Conservation (phyloP, 371 early-diverging fungal genomes). For the Sporodiniella umbellata region DNA sequence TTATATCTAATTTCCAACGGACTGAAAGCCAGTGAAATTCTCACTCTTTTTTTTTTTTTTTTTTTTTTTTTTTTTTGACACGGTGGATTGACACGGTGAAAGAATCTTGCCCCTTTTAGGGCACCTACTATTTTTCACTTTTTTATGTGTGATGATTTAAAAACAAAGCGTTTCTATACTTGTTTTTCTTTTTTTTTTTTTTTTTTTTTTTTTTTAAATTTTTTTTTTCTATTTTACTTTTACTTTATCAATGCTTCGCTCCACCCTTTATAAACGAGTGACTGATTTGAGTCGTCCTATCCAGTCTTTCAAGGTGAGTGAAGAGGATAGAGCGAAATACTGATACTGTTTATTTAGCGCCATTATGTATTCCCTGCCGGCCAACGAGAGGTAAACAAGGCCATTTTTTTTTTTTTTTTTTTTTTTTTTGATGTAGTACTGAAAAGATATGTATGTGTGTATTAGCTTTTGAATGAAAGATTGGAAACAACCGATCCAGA, state of each 20-base stretch:
- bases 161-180: too few species aligned
- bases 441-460: neutral
- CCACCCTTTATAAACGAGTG: constrained; percentile 22
- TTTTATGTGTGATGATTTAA: neutral
- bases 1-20: too few species aligned
- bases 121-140: constrained; percentile 1
- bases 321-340: neutral
- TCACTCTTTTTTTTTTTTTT: too few species aligned
- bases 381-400: constrained; percentile 50
- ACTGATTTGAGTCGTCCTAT: constrained; percentile 26
- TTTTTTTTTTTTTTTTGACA: constrained; percentile 30
- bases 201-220: constrained; percentile 11
- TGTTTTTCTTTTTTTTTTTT: constrained; percentile 4
- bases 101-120: constrained; percentile 34
- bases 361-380: constrained; percentile 62
- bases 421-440: neutral
- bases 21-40: too few species aligned
- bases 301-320: constrained; percentile 25
- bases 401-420: too few species aligned
- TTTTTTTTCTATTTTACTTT: constrained; percentile 11
- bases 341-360: too few species aligned
- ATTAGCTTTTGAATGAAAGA: constrained; percentile 63
- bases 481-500: constrained; percentile 86
- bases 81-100: constrained; percentile 54
- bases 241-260: constrained; percentile 31